Percentiles rank a stretch among this genome's conserved stretches.
Evolutionary conservation across 164 flowering plant genomes (phyloP).

Genomic region (Warburgia ugandensis): DNA sequence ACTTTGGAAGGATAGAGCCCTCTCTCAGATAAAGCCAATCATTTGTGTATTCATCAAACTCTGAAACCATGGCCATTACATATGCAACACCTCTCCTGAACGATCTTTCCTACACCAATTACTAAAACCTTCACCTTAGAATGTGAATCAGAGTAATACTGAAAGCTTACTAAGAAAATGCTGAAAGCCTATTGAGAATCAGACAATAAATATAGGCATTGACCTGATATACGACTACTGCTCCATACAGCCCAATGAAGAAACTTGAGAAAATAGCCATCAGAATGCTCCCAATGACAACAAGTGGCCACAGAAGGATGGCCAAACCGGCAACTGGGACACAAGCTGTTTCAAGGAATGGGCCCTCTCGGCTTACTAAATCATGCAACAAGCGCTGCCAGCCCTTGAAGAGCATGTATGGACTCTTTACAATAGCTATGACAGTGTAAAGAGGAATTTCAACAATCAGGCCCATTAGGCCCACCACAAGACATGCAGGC

Average conservation of each 20-base stretch:
- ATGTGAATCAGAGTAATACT: too few relatives aligned
- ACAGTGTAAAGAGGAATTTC: slow-evolving; percentile 72
- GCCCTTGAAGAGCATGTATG: slow-evolving; percentile 82
- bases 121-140: too few relatives aligned
- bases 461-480: slow-evolving; percentile 66
- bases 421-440: slow-evolving; percentile 78
- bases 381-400: slow-evolving; percentile 77
- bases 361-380: slow-evolving; percentile 85
- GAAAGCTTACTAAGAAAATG: neutral
- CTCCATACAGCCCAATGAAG: slow-evolving; percentile 71
- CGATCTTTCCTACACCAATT: slow-evolving; percentile 62
- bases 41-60: slow-evolving; percentile 94
- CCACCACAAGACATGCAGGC: slow-evolving; percentile 68
- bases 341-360: slow-evolving; percentile 91
- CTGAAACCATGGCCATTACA: slow-evolving; percentile 86
- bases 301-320: slow-evolving; percentile 86
- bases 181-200: too few relatives aligned
- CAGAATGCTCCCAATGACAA: slow-evolving; percentile 66
- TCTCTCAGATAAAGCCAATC: slow-evolving; percentile 92
- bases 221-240: slow-evolving; percentile 88
- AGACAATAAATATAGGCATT: neutral
- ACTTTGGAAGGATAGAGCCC: slow-evolving; percentile 86
- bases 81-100: slow-evolving; percentile 71
- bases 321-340: slow-evolving; percentile 89
- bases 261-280: slow-evolving; percentile 65